Base-by-base conservation (phyloP, 768 basidiomycete species). In the Fibroporia radiculosa region DNA sequence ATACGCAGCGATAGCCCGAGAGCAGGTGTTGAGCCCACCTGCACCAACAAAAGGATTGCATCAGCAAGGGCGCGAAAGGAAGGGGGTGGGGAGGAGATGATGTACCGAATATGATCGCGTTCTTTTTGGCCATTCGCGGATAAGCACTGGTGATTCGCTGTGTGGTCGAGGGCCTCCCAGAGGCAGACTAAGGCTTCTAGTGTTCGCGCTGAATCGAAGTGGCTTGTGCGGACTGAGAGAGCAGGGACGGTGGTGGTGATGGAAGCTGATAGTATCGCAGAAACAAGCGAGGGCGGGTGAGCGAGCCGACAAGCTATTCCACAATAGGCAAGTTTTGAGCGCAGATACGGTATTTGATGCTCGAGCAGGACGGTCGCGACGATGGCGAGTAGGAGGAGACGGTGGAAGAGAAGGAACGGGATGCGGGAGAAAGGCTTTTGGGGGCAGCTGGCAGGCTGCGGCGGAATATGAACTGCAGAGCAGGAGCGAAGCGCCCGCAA, bases 11-110 rank as follows among this genome's bases (percentile, higher is more conserved):
- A 92, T 75, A 39, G 80, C 72, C 40, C 88, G 75, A 7, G 89
- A 80, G 60, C 71, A 84, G 43, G 84, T 86, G 66, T 88, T 89
- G 52, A 90, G 64, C 42, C 89, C 89, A 51, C 89, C 89, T 91
- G 52, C 12, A 42, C 19, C 5, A 32, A 28, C 13, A 23, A 32
- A 29, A 8, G 41, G 48, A 38, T 48, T 47, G 44, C 27, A 32
- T 32, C 31, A 52, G 46, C 45, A 48, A 26, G 40, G 35, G 48
- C 29, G 48, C 44, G 36, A 45, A 44, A 25, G 45, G 14, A 25
- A 43, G 40, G 11, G 42, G 10, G 32, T 24, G 34, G 23, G 40
- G 41, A 14, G 44, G 34, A 27, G 46, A 40, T 29, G 6, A 63
- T 78, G 50, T 48, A 89, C 88, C 88, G 54, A 88, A 82, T 52